Conservation (phyloP, 352 stramenopile species). For the Thalassiosira hispida region DNA sequence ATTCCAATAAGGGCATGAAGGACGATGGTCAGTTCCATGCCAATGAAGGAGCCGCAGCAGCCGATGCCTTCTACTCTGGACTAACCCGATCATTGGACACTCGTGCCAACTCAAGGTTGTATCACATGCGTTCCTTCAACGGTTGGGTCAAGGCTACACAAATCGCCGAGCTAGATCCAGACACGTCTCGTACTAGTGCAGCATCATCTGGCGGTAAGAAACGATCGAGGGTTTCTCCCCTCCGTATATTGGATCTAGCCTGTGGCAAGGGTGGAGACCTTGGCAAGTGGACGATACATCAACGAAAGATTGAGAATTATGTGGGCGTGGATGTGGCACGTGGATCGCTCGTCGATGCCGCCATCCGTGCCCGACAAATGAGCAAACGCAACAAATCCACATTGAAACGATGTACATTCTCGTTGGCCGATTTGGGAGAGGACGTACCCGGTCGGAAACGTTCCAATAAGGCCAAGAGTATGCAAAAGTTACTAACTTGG, state of each 20-base stretch:
- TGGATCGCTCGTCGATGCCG: slow-evolving; percentile 94
- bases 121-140: slow-evolving; percentile 97
- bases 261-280: slow-evolving; percentile 98
- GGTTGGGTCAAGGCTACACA: slow-evolving; percentile 98
- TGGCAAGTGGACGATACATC: slow-evolving; percentile 93
- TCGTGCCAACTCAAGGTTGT: slow-evolving; percentile 88
- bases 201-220: slow-evolving; percentile 21
- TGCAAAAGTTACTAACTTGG: slow-evolving; percentile 80
- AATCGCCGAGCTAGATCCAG: slow-evolving; percentile 89
- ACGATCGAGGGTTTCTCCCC: slow-evolving; percentile 31
- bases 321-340: slow-evolving; percentile 97
- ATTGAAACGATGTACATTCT: slow-evolving; percentile 63
- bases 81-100: slow-evolving; percentile 70
- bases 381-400: slow-evolving; percentile 76
- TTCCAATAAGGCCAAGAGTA: slow-evolving; percentile 44
- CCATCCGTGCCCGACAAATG: slow-evolving; percentile 88
- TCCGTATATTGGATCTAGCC: slow-evolving; percentile 95
- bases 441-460: slow-evolving; percentile 77
- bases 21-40: slow-evolving; percentile 63
- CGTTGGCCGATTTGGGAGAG: slow-evolving; percentile 76
- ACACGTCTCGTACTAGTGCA: slow-evolving; percentile 31
- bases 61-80: slow-evolving; percentile 81
- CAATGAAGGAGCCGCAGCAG: slow-evolving; percentile 70
- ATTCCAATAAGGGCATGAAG: slow-evolving; percentile 31
- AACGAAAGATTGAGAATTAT: slow-evolving; percentile 90